Percentiles rank a stretch among this genome's conserved stretches.
Conservation (phyloP, 371 early-diverging fungal genomes). For the Apophysomyces elegans region DNA sequence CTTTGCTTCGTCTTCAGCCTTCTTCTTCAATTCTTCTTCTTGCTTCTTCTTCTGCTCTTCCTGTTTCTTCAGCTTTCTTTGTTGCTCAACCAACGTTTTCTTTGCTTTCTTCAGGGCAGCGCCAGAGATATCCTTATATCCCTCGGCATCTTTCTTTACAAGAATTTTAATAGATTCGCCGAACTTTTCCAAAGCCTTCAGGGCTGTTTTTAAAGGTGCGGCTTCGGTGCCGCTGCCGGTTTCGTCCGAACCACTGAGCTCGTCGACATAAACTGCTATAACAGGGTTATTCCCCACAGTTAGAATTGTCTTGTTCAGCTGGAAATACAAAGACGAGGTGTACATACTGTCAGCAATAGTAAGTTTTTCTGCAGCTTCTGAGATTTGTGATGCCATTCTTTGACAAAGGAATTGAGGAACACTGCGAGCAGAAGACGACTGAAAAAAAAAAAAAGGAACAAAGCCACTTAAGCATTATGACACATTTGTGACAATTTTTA, state of each 20-base stretch:
- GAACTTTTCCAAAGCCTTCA: constrained; percentile 65
- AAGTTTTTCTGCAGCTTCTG: constrained; percentile 34
- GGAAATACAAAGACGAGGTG: neutral
- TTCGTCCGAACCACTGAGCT: constrained; percentile 75
- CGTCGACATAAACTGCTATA: constrained; percentile 66
- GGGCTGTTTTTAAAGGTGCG: constrained; percentile 71
- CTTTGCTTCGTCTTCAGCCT: constrained; percentile 75
- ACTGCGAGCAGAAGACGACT: neutral
- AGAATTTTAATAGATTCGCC: constrained; percentile 60
- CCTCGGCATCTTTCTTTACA: constrained; percentile 73
- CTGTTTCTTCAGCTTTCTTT: constrained; percentile 74
- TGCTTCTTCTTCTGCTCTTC: constrained; percentile 72
- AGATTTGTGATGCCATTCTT: constrained; percentile 28
- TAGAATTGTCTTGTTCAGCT: neutral
- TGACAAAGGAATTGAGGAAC: constrained; percentile 12
- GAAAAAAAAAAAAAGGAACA: neutral
- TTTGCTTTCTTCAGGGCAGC: constrained; percentile 94
- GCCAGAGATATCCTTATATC: constrained; percentile 80
- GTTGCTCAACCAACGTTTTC: constrained; percentile 73
- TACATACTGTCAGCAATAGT: constrained; percentile 33
- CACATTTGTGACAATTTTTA: constrained; percentile 1
- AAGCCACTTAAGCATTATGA: constrained; percentile 16
- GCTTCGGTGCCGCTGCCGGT: constrained; percentile 65
- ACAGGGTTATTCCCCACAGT: neutral
- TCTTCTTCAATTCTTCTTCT: constrained; percentile 69